Base-by-base conservation (phyloP, 2,329 filamentous ascomycete species). In the Neopestalotiopsis clavispora region DNA sequence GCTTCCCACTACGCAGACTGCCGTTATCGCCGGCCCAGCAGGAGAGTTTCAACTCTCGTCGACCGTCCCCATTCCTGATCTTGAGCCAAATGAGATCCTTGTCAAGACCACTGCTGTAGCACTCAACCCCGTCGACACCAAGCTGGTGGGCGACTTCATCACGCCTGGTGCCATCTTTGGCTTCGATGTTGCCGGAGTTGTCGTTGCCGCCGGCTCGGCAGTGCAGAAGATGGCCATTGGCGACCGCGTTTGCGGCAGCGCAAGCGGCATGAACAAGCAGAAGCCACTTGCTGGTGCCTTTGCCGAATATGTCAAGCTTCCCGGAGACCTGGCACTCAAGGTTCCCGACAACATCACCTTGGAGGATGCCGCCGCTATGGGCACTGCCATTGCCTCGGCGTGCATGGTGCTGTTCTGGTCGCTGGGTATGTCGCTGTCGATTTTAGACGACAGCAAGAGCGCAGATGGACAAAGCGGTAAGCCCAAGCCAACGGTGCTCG, bases 81-180 rank as follows among this genome's bases (percentile, higher is more conserved):
- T 65, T 0, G 10, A 30, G 38, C 10, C 7, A 7, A 40, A 52
- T 20, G 17, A 69, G 30, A 68, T 76, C 42, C 68, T 76, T 20
- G 71, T 78, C 49, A 70, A 71, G 62, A 74, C 73, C 4, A 69
- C 67, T 20, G 75, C 77, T 1, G 77, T 82, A 1, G 79, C 78
- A 17, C 60, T 83, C 40, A 82, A 81, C 70, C 80, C 80, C 0
- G 69, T 68, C 62, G 81, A 83, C 68, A 72, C 72, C 52, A 83
- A 83, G 67, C 76, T 78, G 71, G 62, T 74, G 56, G 74, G 76
- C 14, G 70, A 71, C 60, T 72, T 72, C 58, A 67, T 73, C 1
- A 73, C 72, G 2, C 68, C 72, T 1, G 79, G 80, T 2, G 75
- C 77, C 28, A 73, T 78, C 4, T 61, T 72, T 6, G 81, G 81